Conservation (phyloP, 108 stramenopile species). For the Conticribra guillardii region DNA sequence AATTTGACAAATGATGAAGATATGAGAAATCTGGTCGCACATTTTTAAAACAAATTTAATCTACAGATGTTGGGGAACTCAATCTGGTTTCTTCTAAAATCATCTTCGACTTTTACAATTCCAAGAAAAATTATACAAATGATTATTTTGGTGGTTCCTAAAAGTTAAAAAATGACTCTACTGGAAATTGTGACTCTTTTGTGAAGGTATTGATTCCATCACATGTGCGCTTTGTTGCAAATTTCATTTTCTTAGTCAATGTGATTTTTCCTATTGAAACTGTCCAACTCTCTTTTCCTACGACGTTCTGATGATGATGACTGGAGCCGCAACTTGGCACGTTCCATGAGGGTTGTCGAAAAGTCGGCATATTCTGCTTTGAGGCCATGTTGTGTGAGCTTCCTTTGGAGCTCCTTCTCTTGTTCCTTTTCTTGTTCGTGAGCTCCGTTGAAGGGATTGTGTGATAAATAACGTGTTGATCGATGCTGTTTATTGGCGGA, state of each 20-base stretch:
- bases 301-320: not conserved
- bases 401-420: conserved; percentile 2
- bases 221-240: no score
- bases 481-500: not conserved
- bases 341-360: not conserved
- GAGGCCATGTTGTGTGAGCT: not conserved
- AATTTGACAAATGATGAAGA: no score
- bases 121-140: no score
- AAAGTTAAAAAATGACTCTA: no score
- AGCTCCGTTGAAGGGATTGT: conserved; percentile 1
- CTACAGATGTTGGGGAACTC: no score
- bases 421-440: not conserved
- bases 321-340: not conserved
- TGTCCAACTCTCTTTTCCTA: not conserved
- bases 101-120: no score
- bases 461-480: not conserved
- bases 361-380: conserved; percentile 1
- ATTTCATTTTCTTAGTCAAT: not conserved
- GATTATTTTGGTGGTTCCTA: no score
- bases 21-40: no score
- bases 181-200: no score
- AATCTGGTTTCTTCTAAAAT: no score
- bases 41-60: no score
- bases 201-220: no score
- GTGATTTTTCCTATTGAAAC: not conserved